These are phyloP conservation scores for Ceratocystis alfenasii DNA, from an alignment of 2,329 filamentous ascomycete species.

Conservation along the genomic window DNA sequence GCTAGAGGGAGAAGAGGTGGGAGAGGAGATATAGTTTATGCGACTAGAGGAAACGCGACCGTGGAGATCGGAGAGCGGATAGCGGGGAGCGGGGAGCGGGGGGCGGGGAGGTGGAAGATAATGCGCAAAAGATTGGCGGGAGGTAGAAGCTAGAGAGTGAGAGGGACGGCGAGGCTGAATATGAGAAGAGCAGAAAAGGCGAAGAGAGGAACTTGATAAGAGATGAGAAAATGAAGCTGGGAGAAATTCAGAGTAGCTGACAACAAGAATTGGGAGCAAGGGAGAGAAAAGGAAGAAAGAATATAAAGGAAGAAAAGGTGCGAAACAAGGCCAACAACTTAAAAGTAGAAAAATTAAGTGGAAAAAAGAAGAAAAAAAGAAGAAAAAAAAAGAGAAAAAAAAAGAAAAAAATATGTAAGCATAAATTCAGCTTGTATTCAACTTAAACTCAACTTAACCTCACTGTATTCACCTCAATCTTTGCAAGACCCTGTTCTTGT, in stretches of 20 bases:
- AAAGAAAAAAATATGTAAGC: constrained; percentile 3
- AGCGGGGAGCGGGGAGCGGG: not conserved
- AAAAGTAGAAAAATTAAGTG: not conserved
- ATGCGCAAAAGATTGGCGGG: too few relatives aligned
- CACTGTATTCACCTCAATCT: too few relatives aligned
- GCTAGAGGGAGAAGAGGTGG: not conserved
- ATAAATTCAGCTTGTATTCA: not conserved
- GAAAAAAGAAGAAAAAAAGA: not conserved
- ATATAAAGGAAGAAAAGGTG: constrained; percentile 13
- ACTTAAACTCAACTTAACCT: too few relatives aligned
- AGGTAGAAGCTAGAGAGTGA: not conserved
- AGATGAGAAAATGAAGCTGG: too few relatives aligned
- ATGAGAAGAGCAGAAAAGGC: too few relatives aligned
- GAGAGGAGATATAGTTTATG: not conserved
- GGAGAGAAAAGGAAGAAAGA: not conserved
- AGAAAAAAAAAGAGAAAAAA: not conserved
- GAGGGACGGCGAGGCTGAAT: not conserved
- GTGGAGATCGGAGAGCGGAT: not conserved
- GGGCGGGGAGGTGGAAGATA: too few relatives aligned
- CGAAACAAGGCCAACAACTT: too few relatives aligned
- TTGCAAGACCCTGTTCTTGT: too few relatives aligned
- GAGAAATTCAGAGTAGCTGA: not conserved
- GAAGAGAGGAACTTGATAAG: too few relatives aligned
- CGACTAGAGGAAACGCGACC: not conserved
- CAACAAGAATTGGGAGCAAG: not conserved